Percentiles rank a stretch among this genome's conserved stretches.
Evolutionary conservation across 257 asterid species (phyloP).

Genomic region (Capsicum baccatum): DNA sequence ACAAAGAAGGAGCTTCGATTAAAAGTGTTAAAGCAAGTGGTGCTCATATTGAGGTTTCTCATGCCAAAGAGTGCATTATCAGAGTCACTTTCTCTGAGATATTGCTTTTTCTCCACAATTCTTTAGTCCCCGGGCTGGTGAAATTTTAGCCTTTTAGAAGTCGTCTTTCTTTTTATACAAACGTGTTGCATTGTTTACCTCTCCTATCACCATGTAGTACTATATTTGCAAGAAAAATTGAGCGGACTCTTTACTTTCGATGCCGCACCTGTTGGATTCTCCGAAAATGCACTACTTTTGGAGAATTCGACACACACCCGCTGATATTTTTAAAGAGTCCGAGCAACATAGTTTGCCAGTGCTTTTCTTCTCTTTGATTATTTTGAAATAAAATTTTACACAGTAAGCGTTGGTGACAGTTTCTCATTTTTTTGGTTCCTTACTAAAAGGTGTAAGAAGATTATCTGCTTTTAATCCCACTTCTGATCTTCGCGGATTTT

Average conservation of each 20-base stretch:
- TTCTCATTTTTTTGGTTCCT: background rate
- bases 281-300: no score
- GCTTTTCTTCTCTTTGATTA: background rate
- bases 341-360: background rate
- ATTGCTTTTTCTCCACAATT: conserved; percentile 20
- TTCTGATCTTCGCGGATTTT: background rate
- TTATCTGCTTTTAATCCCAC: background rate
- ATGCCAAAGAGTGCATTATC: no score
- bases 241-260: no score
- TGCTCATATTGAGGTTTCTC: no score
- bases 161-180: conserved; percentile 24
- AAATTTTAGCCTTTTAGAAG: conserved; percentile 26
- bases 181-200: background rate
- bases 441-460: background rate
- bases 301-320: no score
- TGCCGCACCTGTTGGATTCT: no score
- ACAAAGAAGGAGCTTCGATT: no score
- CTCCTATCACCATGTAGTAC: background rate
- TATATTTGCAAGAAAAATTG: background rate
- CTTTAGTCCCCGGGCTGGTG: background rate
- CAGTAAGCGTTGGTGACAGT: background rate
- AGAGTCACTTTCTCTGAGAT: conserved; percentile 54
- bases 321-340: no score
- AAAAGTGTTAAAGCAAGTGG: no score
- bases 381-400: background rate